Evolutionary conservation across 2,329 filamentous ascomycete species (phyloP).

Genomic region (Colletotrichum plurivorum): DNA sequence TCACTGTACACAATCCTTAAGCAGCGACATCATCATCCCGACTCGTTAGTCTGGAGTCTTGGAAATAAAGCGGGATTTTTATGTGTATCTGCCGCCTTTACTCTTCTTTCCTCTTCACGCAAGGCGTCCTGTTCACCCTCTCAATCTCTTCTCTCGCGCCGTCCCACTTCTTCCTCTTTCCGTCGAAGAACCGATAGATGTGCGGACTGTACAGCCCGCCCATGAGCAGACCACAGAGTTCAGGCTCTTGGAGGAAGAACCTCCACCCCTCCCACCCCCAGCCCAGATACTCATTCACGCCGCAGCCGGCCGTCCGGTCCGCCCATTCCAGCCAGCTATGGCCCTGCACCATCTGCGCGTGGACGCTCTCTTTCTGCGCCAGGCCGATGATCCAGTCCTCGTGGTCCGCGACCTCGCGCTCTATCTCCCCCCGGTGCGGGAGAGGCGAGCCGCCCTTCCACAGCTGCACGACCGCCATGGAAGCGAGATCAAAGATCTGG

Average conservation of each 20-base stretch:
- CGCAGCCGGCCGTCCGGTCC: conserved; percentile 55
- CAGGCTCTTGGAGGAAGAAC: conserved; percentile 54
- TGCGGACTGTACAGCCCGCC: conserved; percentile 55
- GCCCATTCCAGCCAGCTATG: conserved; percentile 51
- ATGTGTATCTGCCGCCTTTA: not conserved
- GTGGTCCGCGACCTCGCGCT: conserved; percentile 44
- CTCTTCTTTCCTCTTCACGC: not conserved
- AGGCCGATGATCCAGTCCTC: conserved; percentile 44
- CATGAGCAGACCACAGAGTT: conserved; percentile 54
- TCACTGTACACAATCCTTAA: too few relatives aligned
- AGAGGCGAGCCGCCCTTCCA: conserved; percentile 49
- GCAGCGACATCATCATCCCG: too few relatives aligned
- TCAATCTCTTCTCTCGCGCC: conserved; percentile 45
- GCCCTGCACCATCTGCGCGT: conserved; percentile 41
- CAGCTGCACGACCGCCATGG: conserved; percentile 55
- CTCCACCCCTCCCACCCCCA: conserved; percentile 57
- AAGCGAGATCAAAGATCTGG: conserved; percentile 51
- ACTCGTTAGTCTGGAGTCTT: too few relatives aligned
- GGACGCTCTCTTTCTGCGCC: conserved; percentile 39
- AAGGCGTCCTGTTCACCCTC: not conserved
- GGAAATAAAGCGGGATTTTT: too few relatives aligned
- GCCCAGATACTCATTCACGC: conserved; percentile 53
- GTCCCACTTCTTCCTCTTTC: conserved; percentile 54
- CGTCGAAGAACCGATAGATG: conserved; percentile 55
- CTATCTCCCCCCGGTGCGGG: conserved; percentile 46